Base-by-base conservation (phyloP, 345 rosid species). In the Hirschfeldia incana region DNA sequence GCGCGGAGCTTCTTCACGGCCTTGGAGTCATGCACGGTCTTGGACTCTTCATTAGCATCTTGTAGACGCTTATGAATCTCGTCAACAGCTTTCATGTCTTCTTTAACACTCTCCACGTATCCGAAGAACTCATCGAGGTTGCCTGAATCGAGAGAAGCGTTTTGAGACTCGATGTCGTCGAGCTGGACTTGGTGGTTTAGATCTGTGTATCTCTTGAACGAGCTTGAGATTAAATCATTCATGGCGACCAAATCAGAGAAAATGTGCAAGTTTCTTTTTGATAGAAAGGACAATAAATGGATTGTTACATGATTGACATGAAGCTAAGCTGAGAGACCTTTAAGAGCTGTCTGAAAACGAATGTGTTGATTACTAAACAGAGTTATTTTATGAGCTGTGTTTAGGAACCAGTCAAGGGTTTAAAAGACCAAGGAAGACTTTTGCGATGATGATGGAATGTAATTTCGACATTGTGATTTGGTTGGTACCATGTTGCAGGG, bases 71-170 rank as follows among this genome's bases (percentile, higher is more conserved):
- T 87, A 80, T 85, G 83, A 64, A 92, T 82, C 76, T 76, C 87
- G 12, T 92, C 96, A 3, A 90, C 88, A 8, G 78, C 82, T 82
- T 77, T 84, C 86, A 92, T 90, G 66, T 90, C 96, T 55, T 88
- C 97, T 81, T 89, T 92, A 13, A 90, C 90, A 61, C 85, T 85
- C 84, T 92, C 97, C 1, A 92, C 92, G 46, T 89, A 92, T 36
- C 87, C 87, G 3, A 92, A 92, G 89, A 92, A 92, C 77, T 85
- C 89, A 78, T 92, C 91, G 58, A 91, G 94, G 83, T 87, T 91
- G 53, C 80, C 85, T 8, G 83, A 75, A 36, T 80, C 89, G 6
- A 76, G 82, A 8, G 81, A 69, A 30, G 73, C 86, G 13, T 82
- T 76, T 26, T 86, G 83, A 4, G 84, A 72, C 42, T 83, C 85